Conservation (phyloP, 192 early-diverging fungal species). For the Tieghemiomyces parasiticus region DNA sequence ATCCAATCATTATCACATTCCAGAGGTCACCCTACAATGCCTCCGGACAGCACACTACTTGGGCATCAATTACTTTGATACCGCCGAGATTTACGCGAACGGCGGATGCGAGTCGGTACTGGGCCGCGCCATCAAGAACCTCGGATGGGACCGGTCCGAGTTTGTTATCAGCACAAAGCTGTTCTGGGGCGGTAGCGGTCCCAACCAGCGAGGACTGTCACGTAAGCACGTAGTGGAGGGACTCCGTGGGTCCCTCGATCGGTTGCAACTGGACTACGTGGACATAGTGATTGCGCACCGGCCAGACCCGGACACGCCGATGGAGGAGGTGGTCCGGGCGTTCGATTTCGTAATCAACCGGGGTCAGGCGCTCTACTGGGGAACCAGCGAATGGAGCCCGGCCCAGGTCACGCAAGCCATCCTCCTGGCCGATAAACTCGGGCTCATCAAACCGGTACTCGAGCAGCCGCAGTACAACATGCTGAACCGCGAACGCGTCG, state of each 20-base stretch:
- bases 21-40: constrained; percentile 45
- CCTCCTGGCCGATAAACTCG: constrained; percentile 44
- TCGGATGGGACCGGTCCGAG: constrained; percentile 50
- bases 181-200: constrained; percentile 55
- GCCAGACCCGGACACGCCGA: constrained; percentile 58
- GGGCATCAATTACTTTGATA: constrained; percentile 72
- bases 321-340: constrained; percentile 73
- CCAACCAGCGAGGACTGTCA: constrained; percentile 68
- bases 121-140: constrained; percentile 62
- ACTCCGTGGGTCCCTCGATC: constrained; percentile 46
- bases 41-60: constrained; percentile 49
- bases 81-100: constrained; percentile 38
- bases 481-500: constrained; percentile 64
- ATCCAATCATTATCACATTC: background rate
- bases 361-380: constrained; percentile 74
- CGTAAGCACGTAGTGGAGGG: constrained; percentile 80
- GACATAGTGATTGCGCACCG: constrained; percentile 71
- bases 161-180: constrained; percentile 71
- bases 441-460: constrained; percentile 51
- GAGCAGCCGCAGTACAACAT: constrained; percentile 76
- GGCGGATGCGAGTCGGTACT: constrained; percentile 63
- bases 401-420: constrained; percentile 63
- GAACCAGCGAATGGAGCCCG: constrained; percentile 69
- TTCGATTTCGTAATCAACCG: constrained; percentile 71
- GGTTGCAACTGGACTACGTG: constrained; percentile 59